A percentile compares a stretch with the other conserved stretches of the same genome.
Conservation (phyloP, 192 early-diverging fungal species). For the Cladochytrium replicatum region DNA sequence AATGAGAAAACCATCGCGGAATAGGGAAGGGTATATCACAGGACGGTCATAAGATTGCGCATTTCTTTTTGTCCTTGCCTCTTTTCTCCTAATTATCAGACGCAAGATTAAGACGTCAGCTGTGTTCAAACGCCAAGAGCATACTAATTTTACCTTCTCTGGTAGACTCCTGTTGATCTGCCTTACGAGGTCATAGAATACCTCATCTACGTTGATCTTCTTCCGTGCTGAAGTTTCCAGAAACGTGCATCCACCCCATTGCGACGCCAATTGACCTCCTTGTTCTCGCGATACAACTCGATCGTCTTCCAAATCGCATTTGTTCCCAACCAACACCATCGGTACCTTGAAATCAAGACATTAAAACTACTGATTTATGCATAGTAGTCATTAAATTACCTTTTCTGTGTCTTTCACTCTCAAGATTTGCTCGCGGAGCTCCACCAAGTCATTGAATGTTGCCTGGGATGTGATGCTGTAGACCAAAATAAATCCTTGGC, state of each 20-base stretch:
- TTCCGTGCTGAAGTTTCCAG: conserved; percentile 81
- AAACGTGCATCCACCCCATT: conserved; percentile 61
- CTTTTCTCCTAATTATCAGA: too few species aligned
- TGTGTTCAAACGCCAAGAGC: too few species aligned
- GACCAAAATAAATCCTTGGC: conserved; percentile 54
- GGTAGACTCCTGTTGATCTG: conserved; percentile 80
- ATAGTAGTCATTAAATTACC: conserved; percentile 18
- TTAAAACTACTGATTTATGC: conserved; percentile 1
- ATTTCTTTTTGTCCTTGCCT: too few species aligned
- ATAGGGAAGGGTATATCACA: too few species aligned
- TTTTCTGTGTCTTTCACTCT: conserved; percentile 55
- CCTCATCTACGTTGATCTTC: conserved; percentile 84
- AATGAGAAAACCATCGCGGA: too few species aligned
- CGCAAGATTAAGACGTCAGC: too few species aligned
- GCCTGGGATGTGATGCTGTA: conserved; percentile 57
- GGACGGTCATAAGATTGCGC: too few species aligned
- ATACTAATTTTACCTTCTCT: conserved; percentile 53
- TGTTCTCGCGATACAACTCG: conserved; percentile 50
- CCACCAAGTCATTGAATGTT: conserved; percentile 52
- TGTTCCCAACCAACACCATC: conserved; percentile 53
- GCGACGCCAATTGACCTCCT: conserved; percentile 53
- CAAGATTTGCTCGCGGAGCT: conserved; percentile 51
- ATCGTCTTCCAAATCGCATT: conserved; percentile 59
- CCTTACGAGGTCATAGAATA: conserved; percentile 84
- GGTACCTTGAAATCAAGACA: conserved; percentile 35